These are phyloP conservation scores for Russula brevipes DNA, from an alignment of 768 basidiomycete genomes.

Conservation along the genomic window DNA sequence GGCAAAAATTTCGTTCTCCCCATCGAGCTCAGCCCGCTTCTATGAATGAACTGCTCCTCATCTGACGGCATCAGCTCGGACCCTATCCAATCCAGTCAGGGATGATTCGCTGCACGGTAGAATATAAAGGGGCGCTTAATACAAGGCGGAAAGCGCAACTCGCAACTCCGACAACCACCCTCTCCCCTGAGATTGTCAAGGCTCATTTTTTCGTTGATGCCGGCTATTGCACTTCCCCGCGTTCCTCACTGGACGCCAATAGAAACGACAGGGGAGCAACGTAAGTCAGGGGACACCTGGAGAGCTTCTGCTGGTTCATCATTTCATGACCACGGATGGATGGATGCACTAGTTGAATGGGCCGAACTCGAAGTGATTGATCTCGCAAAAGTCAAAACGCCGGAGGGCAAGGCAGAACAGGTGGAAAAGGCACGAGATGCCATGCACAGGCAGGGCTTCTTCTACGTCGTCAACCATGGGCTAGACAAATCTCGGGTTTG, in stretches of 20 bases:
- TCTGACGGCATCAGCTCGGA: neutral
- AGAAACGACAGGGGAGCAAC: neutral
- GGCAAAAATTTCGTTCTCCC: neutral
- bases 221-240: constrained; percentile 15
- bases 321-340: neutral
- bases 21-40: neutral
- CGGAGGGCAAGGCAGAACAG: constrained; percentile 31
- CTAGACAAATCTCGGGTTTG: constrained; percentile 30
- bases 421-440: constrained; percentile 31
- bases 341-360: constrained; percentile 32
- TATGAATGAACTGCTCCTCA: neutral
- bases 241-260: constrained; percentile 26
- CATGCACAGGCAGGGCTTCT: constrained; percentile 36
- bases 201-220: constrained; percentile 7
- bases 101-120: neutral
- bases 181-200: neutral
- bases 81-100: neutral
- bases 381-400: constrained; percentile 29
- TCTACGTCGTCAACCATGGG: constrained; percentile 48
- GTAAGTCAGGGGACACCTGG: neutral
- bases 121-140: too few relatives aligned
- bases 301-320: neutral
- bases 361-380: constrained; percentile 34
- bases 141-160: too few relatives aligned
- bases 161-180: neutral